phyloP scores from a whole-genome alignment of 2,329 filamentous ascomycete species.

The Orbilia oligospora region DNA sequence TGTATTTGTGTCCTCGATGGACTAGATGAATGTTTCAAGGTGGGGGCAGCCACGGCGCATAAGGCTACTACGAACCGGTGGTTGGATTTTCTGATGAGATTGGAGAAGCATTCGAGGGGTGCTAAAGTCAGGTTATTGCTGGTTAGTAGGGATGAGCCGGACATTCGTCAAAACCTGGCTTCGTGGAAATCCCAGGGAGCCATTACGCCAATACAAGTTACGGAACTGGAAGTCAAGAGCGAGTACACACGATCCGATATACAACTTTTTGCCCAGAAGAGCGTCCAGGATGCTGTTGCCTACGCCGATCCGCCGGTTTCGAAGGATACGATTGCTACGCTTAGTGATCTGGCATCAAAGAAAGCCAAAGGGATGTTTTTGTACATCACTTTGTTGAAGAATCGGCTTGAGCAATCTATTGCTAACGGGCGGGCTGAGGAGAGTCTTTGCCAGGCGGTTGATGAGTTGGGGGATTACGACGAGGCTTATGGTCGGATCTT shows the following conservation, averaged over 20 bases:
- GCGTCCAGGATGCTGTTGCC: slow-evolving; percentile 33
- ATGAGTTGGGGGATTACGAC: slow-evolving; percentile 38
- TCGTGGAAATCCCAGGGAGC: slow-evolving; percentile 17
- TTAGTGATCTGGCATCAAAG: slow-evolving; percentile 34
- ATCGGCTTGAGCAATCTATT: slow-evolving; percentile 47
- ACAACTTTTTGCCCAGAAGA: slow-evolving; percentile 23
- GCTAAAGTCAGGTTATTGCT: slow-evolving; percentile 46
- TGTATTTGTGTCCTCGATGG: slow-evolving; percentile 59
- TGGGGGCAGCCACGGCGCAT: slow-evolving; percentile 27
- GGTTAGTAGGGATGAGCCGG: slow-evolving; percentile 34
- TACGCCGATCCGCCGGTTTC: slow-evolving; percentile 44
- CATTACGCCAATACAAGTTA: slow-evolving; percentile 14
- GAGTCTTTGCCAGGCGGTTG: slow-evolving; percentile 37
- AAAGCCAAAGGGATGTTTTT: slow-evolving; percentile 59
- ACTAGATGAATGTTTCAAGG: slow-evolving; percentile 59
- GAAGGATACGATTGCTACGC: slow-evolving; percentile 29
- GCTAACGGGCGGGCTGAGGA: slow-evolving; percentile 25
- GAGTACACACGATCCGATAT: slow-evolving; percentile 55
- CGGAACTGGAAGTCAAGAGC: slow-evolving; percentile 43
- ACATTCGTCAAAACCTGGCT: slow-evolving; percentile 23
- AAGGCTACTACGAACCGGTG: slow-evolving; percentile 45
- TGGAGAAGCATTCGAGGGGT: slow-evolving; percentile 30
- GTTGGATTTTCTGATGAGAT: slow-evolving; percentile 47
- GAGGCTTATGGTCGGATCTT: slow-evolving; percentile 56
- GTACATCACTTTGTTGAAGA: slow-evolving; percentile 43